Evolutionary conservation across 257 asterid genomes (phyloP).

Genomic region (Avicennia marina): DNA sequence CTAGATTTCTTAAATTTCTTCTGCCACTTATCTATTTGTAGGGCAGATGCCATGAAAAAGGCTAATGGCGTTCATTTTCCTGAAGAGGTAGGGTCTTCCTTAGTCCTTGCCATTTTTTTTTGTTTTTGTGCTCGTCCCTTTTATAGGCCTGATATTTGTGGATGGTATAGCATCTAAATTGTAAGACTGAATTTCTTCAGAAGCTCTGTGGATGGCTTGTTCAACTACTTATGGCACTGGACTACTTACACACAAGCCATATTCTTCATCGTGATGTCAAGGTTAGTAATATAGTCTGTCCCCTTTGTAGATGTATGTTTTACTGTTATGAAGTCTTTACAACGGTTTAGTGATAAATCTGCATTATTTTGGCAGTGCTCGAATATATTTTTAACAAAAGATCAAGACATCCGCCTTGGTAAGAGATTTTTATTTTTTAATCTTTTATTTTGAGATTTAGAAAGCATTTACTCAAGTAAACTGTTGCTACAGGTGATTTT

Average conservation of each 20-base stretch:
- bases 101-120: not conserved
- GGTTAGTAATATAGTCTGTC: slow-evolving; percentile 37
- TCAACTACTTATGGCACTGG: slow-evolving; percentile 89
- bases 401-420: slow-evolving; percentile 88
- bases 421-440: slow-evolving; percentile 20
- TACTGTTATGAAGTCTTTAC: slow-evolving; percentile 4
- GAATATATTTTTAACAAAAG: slow-evolving; percentile 82
- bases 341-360: slow-evolving; percentile 7
- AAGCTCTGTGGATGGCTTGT: slow-evolving; percentile 89
- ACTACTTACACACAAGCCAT: slow-evolving; percentile 76
- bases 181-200: slow-evolving; percentile 32
- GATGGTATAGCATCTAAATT: slow-evolving; percentile 17
- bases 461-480: slow-evolving; percentile 22
- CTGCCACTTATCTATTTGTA: slow-evolving; percentile 30
- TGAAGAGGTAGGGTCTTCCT: slow-evolving; percentile 57
- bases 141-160: not conserved
- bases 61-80: slow-evolving; percentile 64
- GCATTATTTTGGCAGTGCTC: slow-evolving; percentile 67
- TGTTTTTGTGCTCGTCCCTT: not conserved
- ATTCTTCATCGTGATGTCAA: slow-evolving; percentile 96
- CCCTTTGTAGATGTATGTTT: not conserved
- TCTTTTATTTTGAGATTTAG: slow-evolving; percentile 1
- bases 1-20: slow-evolving; percentile 12
- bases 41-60: slow-evolving; percentile 83
- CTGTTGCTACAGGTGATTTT: slow-evolving; percentile 67